Evolutionary conservation across 208 protist genomes (phyloP), one percentile per base, ranked within the genome.

Genomic region (Strigomonas culicis): DNA sequence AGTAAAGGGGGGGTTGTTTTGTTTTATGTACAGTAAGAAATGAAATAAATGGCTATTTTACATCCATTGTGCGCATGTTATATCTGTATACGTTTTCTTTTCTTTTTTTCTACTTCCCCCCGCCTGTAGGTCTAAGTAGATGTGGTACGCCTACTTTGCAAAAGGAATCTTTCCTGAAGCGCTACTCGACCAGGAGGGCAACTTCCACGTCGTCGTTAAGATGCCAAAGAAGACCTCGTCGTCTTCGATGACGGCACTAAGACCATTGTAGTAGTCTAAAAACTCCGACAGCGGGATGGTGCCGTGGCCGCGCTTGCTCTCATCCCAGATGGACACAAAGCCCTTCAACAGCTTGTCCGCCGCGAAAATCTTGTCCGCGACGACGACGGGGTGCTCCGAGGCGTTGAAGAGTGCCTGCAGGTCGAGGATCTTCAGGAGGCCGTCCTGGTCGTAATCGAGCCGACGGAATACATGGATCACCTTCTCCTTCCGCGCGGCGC

Each of bases 181-280:
- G 4, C 47, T n/a, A 21, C 21, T 44, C 1, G 21, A 22, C 75
- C 79, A 90, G n/a, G 66, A 49, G 13, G 80, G 75, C 24, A 93
- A 32, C 68, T 95, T 97, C 90, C 92, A 97, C 24, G 89, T 86
- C 19, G 82, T 86, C 63, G 78, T 41, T 24, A 97, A 71, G 24
- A 96, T 87, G 31, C 79, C 77, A 22, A 91, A 53, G 62, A 97
- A 97, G 19, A 92, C 72, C 1, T 79, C 70, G 64, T 97, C 92
- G 1, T 93, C 70, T 10, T 89, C 84, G 39, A 97, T 93, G 31
- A 91, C 80, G 0, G 88, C 85, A 57, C 89, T 95, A 15, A 97
- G 77, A 2, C 92, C 92, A 63, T 86, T 95, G 76, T 97, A 97
- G 74, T 97, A 97, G 70, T 97, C 92, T 43, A 90, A 50, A 66